These are phyloP conservation scores for Blastobotrys aristatus DNA, from an alignment of 1,139 yeast species.

Conservation along the genomic window DNA sequence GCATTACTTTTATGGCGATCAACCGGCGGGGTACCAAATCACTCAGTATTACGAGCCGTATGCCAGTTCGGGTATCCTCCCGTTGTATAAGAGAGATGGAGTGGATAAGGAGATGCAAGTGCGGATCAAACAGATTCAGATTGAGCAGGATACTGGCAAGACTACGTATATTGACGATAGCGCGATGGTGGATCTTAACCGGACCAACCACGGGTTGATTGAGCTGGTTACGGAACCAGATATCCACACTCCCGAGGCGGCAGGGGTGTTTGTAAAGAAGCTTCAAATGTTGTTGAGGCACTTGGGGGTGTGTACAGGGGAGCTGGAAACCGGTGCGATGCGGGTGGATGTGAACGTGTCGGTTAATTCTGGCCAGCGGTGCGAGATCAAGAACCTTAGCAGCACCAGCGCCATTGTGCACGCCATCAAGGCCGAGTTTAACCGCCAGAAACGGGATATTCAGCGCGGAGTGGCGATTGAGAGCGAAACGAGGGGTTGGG, in stretches of 20 bases:
- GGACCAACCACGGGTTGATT: slow-evolving; percentile 80
- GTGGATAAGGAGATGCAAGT: slow-evolving; percentile 34
- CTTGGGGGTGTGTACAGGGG: slow-evolving; percentile 77
- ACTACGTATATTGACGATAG: slow-evolving; percentile 50
- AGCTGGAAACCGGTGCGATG: slow-evolving; percentile 89
- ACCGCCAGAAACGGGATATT: slow-evolving; percentile 53
- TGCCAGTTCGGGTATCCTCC: slow-evolving; percentile 60
- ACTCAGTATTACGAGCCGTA: slow-evolving; percentile 85
- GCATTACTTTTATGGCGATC: slow-evolving; percentile 95
- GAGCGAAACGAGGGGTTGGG: slow-evolving; percentile 91
- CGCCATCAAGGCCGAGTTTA: slow-evolving; percentile 73
- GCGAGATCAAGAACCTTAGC: slow-evolving; percentile 85
- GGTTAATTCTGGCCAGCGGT: slow-evolving; percentile 60
- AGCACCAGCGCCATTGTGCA: slow-evolving; percentile 74
- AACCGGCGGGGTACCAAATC: slow-evolving; percentile 92
- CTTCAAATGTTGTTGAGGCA: slow-evolving; percentile 67
- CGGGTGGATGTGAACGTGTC: slow-evolving; percentile 92
- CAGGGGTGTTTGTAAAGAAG: slow-evolving; percentile 73
- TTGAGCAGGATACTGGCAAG: slow-evolving; percentile 94
- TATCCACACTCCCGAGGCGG: slow-evolving; percentile 60
- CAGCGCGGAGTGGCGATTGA: slow-evolving; percentile 36
- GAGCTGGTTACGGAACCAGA: slow-evolving; percentile 93
- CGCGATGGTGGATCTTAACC: slow-evolving; percentile 62
- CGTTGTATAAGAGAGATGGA: slow-evolving; percentile 51
- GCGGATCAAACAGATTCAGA: slow-evolving; percentile 66